phyloP scores from a whole-genome alignment of 2,329 filamentous ascomycete species.

The Cryphonectria parasitica region DNA sequence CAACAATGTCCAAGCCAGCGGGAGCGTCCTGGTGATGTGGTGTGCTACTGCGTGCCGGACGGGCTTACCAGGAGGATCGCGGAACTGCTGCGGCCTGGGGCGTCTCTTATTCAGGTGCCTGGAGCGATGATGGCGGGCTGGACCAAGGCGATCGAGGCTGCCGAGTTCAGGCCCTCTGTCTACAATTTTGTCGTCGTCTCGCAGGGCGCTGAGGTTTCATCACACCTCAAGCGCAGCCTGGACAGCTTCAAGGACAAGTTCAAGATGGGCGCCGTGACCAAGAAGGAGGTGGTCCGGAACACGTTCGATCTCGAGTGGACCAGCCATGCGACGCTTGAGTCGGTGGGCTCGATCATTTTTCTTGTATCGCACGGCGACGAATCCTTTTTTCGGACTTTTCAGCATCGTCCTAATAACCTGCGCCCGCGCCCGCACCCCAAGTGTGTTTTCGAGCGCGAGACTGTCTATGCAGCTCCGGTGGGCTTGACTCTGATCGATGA shows the following conservation, averaged over 20 bases:
- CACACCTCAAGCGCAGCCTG: not conserved
- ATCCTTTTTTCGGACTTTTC: not conserved
- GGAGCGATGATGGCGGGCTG: not conserved
- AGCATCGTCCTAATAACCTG: not conserved
- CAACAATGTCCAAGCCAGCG: constrained; percentile 19
- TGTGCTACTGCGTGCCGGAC: constrained; percentile 12
- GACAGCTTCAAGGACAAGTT: not conserved
- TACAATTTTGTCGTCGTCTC: constrained; percentile 17
- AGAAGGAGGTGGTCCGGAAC: not conserved
- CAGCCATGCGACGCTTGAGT: constrained; percentile 3
- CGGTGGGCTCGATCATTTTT: not conserved
- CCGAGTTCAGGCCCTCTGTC: not conserved
- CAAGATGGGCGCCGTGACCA: not conserved
- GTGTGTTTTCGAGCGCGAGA: not conserved
- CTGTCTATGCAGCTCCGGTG: not conserved
- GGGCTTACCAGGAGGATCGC: not conserved
- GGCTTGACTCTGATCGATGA: constrained; percentile 18
- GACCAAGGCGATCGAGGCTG: not conserved
- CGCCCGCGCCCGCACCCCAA: not conserved
- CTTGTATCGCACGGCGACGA: not conserved
- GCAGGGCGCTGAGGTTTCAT: not conserved
- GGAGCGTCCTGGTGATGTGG: not conserved
- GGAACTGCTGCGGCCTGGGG: not conserved
- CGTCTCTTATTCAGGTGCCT: not conserved
- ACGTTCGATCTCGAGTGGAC: constrained; percentile 1